Base-by-base conservation (phyloP, 2,329 filamentous ascomycete genomes). In the Blumeria graminis region DNA sequence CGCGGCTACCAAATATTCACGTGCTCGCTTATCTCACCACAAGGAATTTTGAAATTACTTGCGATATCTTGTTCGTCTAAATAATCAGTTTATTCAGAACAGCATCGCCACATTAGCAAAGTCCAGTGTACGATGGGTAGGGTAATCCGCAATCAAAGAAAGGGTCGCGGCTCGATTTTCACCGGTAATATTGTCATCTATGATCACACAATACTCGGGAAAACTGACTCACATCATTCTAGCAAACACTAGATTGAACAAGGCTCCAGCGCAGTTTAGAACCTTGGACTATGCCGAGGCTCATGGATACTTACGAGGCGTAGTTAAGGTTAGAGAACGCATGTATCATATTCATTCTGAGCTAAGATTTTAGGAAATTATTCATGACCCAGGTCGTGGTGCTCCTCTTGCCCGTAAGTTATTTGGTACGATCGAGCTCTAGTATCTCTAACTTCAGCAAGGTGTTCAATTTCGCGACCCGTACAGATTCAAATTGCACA, bases 401-500 rank as follows among this genome's bases (percentile, higher is more conserved):
- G 88, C 93, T 74, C 92, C 92, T 68, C 86, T 98, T 70, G 92
- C 92, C 72, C 87, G 51, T 54, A 86, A 75, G 89, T 98, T 70
- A 54, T 16, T 16, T 54, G 5, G 16, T 53, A 8, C 28, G 51
- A 54, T 38, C 6, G 33, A 41, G 14, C 13, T 10, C 18, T 4
- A 28, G 4, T 28, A 28, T 28, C 22, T 28, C 16, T 35, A 9
- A 54, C n/a, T 54, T 39, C 13, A 10, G 32, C 10, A n/a, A 54
- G 51, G 46, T 34, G 55, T 56, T 18, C 76, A 81, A 68, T 98
- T 98, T 86, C 89, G 92, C 69, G 86, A 94, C 75, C 88, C 92
- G 68, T 98, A 98, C 84, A 81, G 82, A 74, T 96, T 86, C 85
- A 94, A 94, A 83, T 83, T 89, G 72, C 77, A 88, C 72, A 90